Percentiles rank a stretch among this genome's conserved stretches.
phyloP scores from a whole-genome alignment of 768 basidiomycete species.

The Neoboletus brunneissimus region DNA sequence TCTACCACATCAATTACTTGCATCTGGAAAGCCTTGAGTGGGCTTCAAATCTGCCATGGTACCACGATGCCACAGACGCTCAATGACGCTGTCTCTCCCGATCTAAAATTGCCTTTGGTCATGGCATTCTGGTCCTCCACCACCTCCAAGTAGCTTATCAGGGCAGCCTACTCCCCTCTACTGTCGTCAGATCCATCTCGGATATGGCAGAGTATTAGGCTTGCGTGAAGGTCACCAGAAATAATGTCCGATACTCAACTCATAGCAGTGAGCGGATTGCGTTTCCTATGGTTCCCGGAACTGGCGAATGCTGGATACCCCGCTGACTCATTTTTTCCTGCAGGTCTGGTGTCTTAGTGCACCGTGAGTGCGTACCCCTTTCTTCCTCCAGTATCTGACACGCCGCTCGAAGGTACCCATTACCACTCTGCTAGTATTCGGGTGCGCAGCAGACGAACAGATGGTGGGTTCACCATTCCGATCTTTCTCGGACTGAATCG shows the following conservation, averaged over 20 bases:
- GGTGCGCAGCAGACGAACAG: neutral
- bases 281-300: neutral
- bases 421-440: accelerated
- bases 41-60: neutral
- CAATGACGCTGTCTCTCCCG: neutral
- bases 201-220: neutral
- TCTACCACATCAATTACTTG: neutral
- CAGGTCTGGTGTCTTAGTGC: neutral
- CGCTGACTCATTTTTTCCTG: neutral
- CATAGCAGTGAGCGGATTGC: neutral
- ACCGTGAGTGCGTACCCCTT: neutral
- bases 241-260: neutral
- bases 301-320: neutral
- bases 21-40: neutral
- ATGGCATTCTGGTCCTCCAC: neutral
- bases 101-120: neutral
- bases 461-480: neutral
- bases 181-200: neutral
- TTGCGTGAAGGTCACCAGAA: neutral
- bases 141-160: neutral
- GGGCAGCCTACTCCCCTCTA: neutral
- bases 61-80: neutral
- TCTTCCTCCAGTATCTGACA: neutral
- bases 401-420: neutral
- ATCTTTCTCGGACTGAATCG: neutral